Base-by-base conservation (phyloP, 1,284 basidiomycete species). In the Tausonia pullulans region DNA sequence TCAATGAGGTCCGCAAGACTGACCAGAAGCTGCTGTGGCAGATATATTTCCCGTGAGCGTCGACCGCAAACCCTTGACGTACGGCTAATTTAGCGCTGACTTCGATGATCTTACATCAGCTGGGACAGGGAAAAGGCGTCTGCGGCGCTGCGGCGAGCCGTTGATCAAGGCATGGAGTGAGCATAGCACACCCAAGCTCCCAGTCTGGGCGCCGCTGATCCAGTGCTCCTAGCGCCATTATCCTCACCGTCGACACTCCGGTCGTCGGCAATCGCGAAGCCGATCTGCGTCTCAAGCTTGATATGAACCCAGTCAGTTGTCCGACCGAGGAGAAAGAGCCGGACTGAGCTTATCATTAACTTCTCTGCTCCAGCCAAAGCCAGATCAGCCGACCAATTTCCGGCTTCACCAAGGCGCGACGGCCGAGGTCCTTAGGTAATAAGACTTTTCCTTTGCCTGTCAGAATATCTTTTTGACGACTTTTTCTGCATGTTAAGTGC, bases 21-120 rank as follows among this genome's bases (percentile, higher is more conserved):
- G 77, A 74, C 8, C 79, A 80, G 69, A 74, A 75, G 44, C 71
- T 78, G 10, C 71, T 77, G 64, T 78, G 75, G 70, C 27, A 27
- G 27, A 27, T 27, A 1, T 27, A 27, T 27, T 27, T 27, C 27
- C 27, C 27, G 27, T 27, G 27, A 27, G 27, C 27, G 27, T 27
- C 27, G 27, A 27, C 27, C 27, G 27, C 27, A 27, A 27, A 27
- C 27, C 27, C 27, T 27, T 27, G 27, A 27, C 27, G 27, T 27
- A 27, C 27, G 27, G 27, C 27, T 27, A 27, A 27, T 27, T 27
- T 27, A 27, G 27, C 27, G 27, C 27, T 27, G 13, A 27, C 27
- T 27, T 27, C 53, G 60, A 53, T 53, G 56, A 16, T 62, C 55
- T 40, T 62, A 62, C 48, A 53, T 62, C 45, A 56, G 56, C 55